Percentiles rank a stretch among this genome's conserved stretches.
Evolutionary conservation across 495 filamentous ascomycete genomes (phyloP).

Genomic region (Lichenothelia convexa): DNA sequence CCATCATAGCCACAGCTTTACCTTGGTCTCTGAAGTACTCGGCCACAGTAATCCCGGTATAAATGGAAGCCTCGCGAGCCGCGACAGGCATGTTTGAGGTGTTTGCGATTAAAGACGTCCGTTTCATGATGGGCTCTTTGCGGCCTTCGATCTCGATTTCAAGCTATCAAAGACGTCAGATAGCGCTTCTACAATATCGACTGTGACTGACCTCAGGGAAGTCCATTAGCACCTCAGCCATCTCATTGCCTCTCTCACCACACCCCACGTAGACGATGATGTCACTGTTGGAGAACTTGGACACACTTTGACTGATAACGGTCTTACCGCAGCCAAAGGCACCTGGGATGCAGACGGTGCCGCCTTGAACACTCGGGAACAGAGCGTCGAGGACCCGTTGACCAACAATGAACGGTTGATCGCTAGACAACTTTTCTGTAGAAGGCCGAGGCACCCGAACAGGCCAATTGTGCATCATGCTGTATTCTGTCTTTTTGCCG

Average conservation of each 20-base stretch:
- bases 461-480: conserved; percentile 99
- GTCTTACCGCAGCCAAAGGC: conserved; percentile 99
- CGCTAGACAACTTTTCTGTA: conserved; percentile 72
- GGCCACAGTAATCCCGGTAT: conserved; percentile 93
- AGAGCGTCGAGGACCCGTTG: conserved; percentile 92
- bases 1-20: conserved; percentile 98
- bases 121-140: conserved; percentile 99
- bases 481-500: conserved; percentile 75
- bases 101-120: conserved; percentile 93
- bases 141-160: conserved; percentile 79
- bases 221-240: conserved; percentile 99
- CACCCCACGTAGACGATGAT: conserved; percentile 98
- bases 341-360: conserved; percentile 93
- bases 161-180: conserved; percentile 32
- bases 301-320: conserved; percentile 93
- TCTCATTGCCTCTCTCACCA: conserved; percentile 96
- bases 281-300: conserved; percentile 99
- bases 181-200: neutral
- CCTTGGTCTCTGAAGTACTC: conserved; percentile 99
- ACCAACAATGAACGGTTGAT: conserved; percentile 83
- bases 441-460: conserved; percentile 86
- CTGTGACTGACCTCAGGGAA: conserved; percentile 55
- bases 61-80: conserved; percentile 96
- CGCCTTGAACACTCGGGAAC: conserved; percentile 94
- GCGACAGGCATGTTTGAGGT: conserved; percentile 99